Conservation (phyloP, 371 early-diverging fungal genomes). For the Lichtheimia ornata region DNA sequence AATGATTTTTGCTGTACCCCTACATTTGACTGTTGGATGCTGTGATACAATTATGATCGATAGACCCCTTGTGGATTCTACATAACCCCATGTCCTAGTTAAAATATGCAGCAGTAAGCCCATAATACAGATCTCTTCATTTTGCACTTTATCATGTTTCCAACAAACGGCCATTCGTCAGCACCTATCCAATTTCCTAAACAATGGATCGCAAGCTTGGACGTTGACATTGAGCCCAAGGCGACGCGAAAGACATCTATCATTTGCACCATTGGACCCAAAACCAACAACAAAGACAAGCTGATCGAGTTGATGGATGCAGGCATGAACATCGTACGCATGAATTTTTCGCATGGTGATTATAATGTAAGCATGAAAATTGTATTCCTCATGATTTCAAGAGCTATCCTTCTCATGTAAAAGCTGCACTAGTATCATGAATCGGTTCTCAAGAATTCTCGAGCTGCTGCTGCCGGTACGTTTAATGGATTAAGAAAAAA, state of each 20-base stretch:
- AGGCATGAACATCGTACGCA: constrained; percentile 95
- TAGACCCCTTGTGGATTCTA: too few species aligned
- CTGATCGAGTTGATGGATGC: constrained; percentile 80
- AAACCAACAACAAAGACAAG: constrained; percentile 76
- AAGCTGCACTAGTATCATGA: constrained; percentile 67
- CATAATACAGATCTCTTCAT: neutral
- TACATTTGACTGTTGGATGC: neutral
- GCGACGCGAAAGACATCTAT: constrained; percentile 79
- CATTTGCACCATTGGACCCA: constrained; percentile 85
- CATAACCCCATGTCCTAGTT: too few species aligned
- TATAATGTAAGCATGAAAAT: constrained; percentile 53
- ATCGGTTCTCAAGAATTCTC: constrained; percentile 75
- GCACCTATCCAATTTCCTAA: constrained; percentile 29
- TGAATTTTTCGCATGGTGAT: constrained; percentile 93
- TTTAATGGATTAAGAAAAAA: neutral
- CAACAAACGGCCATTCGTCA: constrained; percentile 7
- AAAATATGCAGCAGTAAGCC: neutral
- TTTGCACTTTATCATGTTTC: constrained; percentile 7
- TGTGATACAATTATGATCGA: too few species aligned
- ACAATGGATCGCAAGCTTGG: constrained; percentile 75
- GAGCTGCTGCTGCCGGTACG: constrained; percentile 58
- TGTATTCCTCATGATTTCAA: neutral
- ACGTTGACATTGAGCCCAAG: constrained; percentile 61
- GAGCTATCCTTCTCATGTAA: neutral
- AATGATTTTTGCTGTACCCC: neutral